Evolutionary conservation across 306 rosid species (phyloP), one percentile per base, ranked within the genome.

Genomic region (Argentina anserina): DNA sequence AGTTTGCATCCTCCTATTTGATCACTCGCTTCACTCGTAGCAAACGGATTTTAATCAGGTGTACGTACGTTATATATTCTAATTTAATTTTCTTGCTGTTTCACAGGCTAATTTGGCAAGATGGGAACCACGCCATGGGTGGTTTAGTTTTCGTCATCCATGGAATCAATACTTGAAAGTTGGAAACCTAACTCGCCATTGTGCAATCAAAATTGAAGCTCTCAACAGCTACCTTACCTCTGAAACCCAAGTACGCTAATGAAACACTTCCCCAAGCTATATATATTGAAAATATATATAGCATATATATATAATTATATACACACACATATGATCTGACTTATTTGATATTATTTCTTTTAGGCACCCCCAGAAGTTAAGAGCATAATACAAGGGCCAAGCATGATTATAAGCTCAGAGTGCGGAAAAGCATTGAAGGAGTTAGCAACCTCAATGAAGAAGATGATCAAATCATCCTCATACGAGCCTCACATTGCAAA

Each of bases 161-260:
- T 78, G 81, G 81, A 65, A 72, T 5, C 78, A 78, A 28, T 78
- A 78, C 74, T 41, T 78, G 39, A 72, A 78, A 58, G 74, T 78
- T 45, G 73, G 73, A 9, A 37, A 29, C 7, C 13, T 72, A 42
- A 42, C 73, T 40, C 77, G 78, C 26, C 73, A 72, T 21, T 78
- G 74, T 45, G 78, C 78, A 13, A 55, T 55, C 74, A 55, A 46
- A 49, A 72, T 72, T 13, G 73, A 72, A 15, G 68, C 78, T 55
- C 81, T 78, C 63, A 33, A 78, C 49, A 20, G 59, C 49, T 72
- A 56, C 69, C 63, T 72, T 23, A 56, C 3, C 59, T 78, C 81
- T 3, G 63, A 65, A 47, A 52, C 36, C 59, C 77, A 78, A 25
- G 81, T 72, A 78, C 42, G 77, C 17, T 3, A 47, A 47, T 5